These are phyloP conservation scores for Corymbia maculata DNA, from an alignment of 345 rosid species.

Conservation along the genomic window DNA sequence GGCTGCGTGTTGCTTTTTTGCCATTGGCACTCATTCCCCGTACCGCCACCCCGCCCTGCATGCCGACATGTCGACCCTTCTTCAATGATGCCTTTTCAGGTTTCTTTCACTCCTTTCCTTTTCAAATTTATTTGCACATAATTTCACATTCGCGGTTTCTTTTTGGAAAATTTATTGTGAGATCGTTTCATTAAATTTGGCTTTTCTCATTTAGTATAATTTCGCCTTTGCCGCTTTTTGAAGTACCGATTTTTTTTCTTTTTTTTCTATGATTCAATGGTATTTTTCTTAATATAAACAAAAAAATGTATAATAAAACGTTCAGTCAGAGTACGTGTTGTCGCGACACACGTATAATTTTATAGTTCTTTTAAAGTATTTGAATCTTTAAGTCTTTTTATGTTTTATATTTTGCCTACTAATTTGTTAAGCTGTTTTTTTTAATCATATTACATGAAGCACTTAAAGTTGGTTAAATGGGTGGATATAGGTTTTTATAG, in stretches of 20 bases:
- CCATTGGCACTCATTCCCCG: not conserved
- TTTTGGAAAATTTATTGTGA: not conserved
- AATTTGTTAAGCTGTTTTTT: not conserved
- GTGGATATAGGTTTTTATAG: rapidly evolving
- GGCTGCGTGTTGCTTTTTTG: not conserved
- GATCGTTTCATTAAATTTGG: not conserved
- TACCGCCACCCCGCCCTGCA: not conserved
- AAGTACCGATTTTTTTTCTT: not conserved
- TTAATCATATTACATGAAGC: not conserved
- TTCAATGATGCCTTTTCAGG: not conserved
- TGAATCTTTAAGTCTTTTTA: not conserved
- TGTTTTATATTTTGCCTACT: not conserved
- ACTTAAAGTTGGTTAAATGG: not conserved
- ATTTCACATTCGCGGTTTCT: not conserved
- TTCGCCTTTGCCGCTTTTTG: not conserved
- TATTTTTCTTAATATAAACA: not conserved
- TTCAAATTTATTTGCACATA: not conserved
- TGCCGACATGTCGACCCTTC: not conserved
- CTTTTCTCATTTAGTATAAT: not conserved
- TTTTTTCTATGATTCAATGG: not conserved
- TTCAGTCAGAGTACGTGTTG: too few relatives aligned
- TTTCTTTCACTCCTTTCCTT: not conserved
- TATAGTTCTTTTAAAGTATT: not conserved
- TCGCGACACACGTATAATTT: not conserved
- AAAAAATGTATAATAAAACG: not conserved